A percentile compares a stretch with the other conserved stretches of the same genome.
Conservation (phyloP, 768 basidiomycete species). For the Calocybe indica region DNA sequence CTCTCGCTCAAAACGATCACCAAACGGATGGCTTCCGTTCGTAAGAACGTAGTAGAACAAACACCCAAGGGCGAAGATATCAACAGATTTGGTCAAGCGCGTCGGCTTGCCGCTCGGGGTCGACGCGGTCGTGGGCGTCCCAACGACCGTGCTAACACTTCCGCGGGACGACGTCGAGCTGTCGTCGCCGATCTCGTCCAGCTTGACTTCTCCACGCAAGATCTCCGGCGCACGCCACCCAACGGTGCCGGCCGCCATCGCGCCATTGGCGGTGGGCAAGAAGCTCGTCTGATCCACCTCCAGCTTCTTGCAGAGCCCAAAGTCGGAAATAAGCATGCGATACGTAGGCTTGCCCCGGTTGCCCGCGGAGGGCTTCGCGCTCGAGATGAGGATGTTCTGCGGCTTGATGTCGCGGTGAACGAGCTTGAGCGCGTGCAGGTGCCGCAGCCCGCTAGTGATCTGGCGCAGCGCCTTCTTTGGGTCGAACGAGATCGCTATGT, state of each 20-base stretch:
- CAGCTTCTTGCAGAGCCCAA: constrained; percentile 93
- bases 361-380: constrained; percentile 46
- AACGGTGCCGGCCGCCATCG: constrained; percentile 86
- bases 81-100: constrained; percentile 89
- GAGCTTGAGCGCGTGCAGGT: constrained; percentile 90
- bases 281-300: constrained; percentile 97
- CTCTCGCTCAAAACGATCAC: constrained; percentile 89
- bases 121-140: constrained; percentile 17
- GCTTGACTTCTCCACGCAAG: constrained; percentile 85
- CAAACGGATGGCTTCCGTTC: constrained; percentile 89
- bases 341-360: constrained; percentile 34
- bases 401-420: constrained; percentile 99
- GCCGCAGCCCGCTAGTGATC: constrained; percentile 81
- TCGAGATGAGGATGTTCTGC: constrained; percentile 90
- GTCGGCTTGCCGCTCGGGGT: constrained; percentile 41
- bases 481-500: constrained; percentile 73
- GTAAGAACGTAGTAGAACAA: constrained; percentile 92
- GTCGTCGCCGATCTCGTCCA: constrained; percentile 73
- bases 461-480: constrained; percentile 85
- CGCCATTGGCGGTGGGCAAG: constrained; percentile 85
- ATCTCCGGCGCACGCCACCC: constrained; percentile 99
- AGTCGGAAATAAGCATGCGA: constrained; percentile 93
- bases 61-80: constrained; percentile 95
- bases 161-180: constrained; percentile 63
- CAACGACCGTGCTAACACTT: constrained; percentile 49